phyloP scores from a whole-genome alignment of 2,329 filamentous ascomycete genomes.

The Pseudocercospora ulei region DNA sequence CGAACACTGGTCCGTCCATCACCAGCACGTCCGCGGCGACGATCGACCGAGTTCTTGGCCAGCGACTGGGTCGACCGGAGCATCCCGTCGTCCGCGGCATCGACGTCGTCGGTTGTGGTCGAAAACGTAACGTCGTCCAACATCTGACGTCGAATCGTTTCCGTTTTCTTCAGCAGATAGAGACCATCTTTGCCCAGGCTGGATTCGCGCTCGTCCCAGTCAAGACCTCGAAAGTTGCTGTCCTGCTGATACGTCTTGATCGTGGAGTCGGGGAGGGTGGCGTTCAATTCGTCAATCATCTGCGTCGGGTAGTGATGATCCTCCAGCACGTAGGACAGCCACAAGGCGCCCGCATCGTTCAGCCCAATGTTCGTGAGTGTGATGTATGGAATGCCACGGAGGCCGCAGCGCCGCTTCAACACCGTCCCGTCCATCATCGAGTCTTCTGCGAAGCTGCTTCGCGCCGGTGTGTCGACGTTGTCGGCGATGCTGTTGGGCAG shows the following conservation, averaged over 20 bases:
- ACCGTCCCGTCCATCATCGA: constrained; percentile 19
- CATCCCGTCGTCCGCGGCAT: constrained; percentile 4
- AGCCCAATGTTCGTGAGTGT: constrained; percentile 33
- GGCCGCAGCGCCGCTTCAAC: constrained; percentile 30
- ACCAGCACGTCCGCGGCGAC: constrained; percentile 19
- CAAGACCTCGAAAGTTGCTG: constrained; percentile 30
- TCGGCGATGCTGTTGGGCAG: constrained; percentile 22
- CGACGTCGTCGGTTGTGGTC: constrained; percentile 5
- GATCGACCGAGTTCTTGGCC: constrained; percentile 10
- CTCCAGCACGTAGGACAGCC: constrained; percentile 37
- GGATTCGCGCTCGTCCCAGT: constrained; percentile 31
- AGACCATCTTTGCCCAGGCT: constrained; percentile 30
- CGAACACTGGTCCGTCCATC: constrained; percentile 26
- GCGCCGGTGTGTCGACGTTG: constrained; percentile 8
- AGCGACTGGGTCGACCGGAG: background rate
- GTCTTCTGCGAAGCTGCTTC: constrained; percentile 5
- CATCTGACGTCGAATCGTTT: constrained; percentile 24
- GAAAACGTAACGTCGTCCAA: constrained; percentile 16
- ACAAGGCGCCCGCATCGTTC: constrained; percentile 36
- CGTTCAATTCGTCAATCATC: constrained; percentile 32
- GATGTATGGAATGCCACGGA: constrained; percentile 38
- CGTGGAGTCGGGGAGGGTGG: constrained; percentile 27
- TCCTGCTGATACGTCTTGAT: constrained; percentile 31
- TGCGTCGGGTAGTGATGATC: constrained; percentile 36
- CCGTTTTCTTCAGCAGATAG: constrained; percentile 33